Evolutionary conservation across 345 rosid genomes (phyloP), one percentile per base, ranked within the genome.

Genomic region (Laguncularia racemosa): DNA sequence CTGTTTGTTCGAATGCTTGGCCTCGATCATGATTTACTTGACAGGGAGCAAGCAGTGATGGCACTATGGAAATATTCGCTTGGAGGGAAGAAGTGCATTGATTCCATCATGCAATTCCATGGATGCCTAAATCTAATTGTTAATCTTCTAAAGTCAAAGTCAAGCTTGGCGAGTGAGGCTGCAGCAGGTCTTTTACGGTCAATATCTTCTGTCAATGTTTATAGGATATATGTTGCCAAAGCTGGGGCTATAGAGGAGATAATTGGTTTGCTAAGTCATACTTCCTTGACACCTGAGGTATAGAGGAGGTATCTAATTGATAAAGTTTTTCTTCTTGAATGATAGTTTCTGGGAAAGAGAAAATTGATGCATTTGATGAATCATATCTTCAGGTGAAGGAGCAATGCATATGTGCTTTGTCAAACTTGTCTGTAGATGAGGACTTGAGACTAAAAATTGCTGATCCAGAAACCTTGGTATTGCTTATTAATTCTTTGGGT

Each of bases 1-100:
- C 71, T 88, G 72, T 91, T 91, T 64, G 83, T 91, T 49, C 76
- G 90, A 59, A 88, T 85, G 95, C 96, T 91, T 20, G 98, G 98
- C 58, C 68, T 88, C 50, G 98, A 91, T 68, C 70, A 88, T 48
- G 92, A 84, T 59, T 82, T 85, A 13, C 83, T 82, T 56, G 96
- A 91, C 59, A 73, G 96, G 77, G 95, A 91, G 58, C 90, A 85
- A 48, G 96, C 92, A 14, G 55, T 88, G 59, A 78, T 75, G 50
- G 80, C 90, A 15, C 63, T 91, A 16, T 85, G 96, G 96, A 81
- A 85, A 61, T 85, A 85, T 60, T 84, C 98, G 14, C 72, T 85
- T 4, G 85, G 88, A 44, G 98, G 95, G 63, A 91, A 82, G 73
- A 78, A 85, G 56, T 84, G 83, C n/a, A 49, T 91, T 10, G 96